Conservation (phyloP, 1,139 yeast genomes). For the Sugiyamaella xylanicola region DNA sequence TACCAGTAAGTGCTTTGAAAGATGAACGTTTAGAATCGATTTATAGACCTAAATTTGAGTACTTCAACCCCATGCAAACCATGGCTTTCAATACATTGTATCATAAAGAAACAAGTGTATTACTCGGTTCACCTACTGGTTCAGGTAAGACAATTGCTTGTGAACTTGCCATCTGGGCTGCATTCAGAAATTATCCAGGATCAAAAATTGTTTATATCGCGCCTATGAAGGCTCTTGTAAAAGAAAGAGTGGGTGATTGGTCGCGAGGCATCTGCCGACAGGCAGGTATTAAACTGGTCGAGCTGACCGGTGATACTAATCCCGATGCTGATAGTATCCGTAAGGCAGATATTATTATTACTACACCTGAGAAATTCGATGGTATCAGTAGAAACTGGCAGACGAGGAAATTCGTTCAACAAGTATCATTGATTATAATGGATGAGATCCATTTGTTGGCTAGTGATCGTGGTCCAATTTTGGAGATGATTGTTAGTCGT, state of each 20-base stretch:
- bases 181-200: slow-evolving; percentile 75
- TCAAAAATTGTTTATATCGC: slow-evolving; percentile 93
- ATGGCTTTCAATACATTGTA: slow-evolving; percentile 92
- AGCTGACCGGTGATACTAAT: slow-evolving; percentile 93
- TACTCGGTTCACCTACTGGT: slow-evolving; percentile 98
- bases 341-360: slow-evolving; percentile 87
- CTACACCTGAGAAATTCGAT: slow-evolving; percentile 98
- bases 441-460: slow-evolving; percentile 97
- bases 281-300: slow-evolving; percentile 61
- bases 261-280: slow-evolving; percentile 61
- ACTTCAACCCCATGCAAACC: slow-evolving; percentile 98
- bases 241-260: slow-evolving; percentile 98
- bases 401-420: slow-evolving; percentile 87
- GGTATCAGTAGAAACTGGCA: slow-evolving; percentile 99
- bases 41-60: slow-evolving; percentile 67
- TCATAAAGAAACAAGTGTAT: slow-evolving; percentile 73
- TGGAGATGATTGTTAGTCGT: slow-evolving; percentile 98
- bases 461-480: slow-evolving; percentile 95
- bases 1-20: slow-evolving; percentile 81
- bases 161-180: slow-evolving; percentile 96
- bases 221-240: slow-evolving; percentile 97
- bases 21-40: slow-evolving; percentile 66
- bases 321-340: slow-evolving; percentile 88
- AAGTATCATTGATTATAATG: slow-evolving; percentile 90
- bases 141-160: slow-evolving; percentile 98